Evolutionary conservation across 1,139 yeast genomes (phyloP).

Genomic region (Blastobotrys capitulatus): DNA sequence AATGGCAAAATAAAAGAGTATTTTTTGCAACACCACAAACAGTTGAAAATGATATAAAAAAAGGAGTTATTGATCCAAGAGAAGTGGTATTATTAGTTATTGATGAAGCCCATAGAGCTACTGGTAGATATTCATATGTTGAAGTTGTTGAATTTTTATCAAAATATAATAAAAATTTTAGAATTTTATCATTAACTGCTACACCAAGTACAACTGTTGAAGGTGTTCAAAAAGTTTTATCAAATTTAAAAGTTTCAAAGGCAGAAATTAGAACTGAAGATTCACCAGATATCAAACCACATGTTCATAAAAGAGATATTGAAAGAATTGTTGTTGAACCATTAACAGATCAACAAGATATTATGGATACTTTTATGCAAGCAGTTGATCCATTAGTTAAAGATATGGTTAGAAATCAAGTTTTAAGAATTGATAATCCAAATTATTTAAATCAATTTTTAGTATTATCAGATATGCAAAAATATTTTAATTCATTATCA

Average conservation of each 20-base stretch:
- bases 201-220: conserved; percentile 89
- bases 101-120: conserved; percentile 95
- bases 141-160: conserved; percentile 66
- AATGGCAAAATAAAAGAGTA: conserved; percentile 73
- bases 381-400: conserved; percentile 63
- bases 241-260: conserved; percentile 64
- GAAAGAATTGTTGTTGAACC: conserved; percentile 53
- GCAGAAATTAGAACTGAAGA: conserved; percentile 85
- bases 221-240: conserved; percentile 80
- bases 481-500: conserved; percentile 12
- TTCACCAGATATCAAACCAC: conserved; percentile 71
- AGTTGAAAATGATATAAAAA: conserved; percentile 78
- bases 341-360: conserved; percentile 48
- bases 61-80: conserved; percentile 73
- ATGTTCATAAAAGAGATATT: conserved; percentile 66
- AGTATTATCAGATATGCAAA: conserved; percentile 63
- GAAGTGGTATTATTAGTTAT: conserved; percentile 69
- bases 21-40: conserved; percentile 97
- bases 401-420: conserved; percentile 57
- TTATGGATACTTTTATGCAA: conserved; percentile 46
- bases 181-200: conserved; percentile 86
- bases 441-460: conserved; percentile 59
- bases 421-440: conserved; percentile 61
- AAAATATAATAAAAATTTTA: conserved; percentile 58
- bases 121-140: conserved; percentile 84